Base-by-base conservation (phyloP, 768 basidiomycete species). In the Pisolithus marmoratus region DNA sequence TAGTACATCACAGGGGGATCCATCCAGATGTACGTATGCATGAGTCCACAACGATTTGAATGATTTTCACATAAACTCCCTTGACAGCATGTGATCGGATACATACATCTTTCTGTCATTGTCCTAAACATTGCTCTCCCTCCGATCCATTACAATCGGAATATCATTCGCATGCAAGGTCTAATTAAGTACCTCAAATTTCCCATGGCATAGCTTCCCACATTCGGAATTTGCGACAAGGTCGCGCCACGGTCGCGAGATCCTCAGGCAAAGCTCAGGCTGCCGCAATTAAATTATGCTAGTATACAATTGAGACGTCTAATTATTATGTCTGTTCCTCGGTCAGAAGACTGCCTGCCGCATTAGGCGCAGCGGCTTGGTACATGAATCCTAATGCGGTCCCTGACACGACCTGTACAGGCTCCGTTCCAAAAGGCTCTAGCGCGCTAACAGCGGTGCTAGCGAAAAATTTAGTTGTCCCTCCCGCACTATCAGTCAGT, bases 11-110 rank as follows among this genome's bases (percentile, higher is more conserved):
- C 26, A 23, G 3, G 23, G 43, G n/a, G 4, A 45, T 79, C 60
- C 78, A 80, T 55, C 71, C 79, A 4, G 43, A 45, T 15, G 43
- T 45, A 45, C 17, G 43, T 45, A 45, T 29, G 43, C 27, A 45
- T 27, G 17, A 7, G 40, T 41, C 7, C 11, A 5, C 7, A 26
- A 15, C 19, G 17, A n/a, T 14, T 15, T 17, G 27, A 27, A 15
- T 9, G 15, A 45, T 26, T 6, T 45, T 14, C 24, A 45, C 24
- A 23, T 6, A 19, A 9, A 15, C 17, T 0, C 7, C 23, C 42
- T 15, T 12, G 29, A 45, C 24, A 45, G 43, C 26, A 45, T 19
- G 14, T 45, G 14, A 45, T 45, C 26, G n/a, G 29, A 24, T 45
- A 17, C 43, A 1, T 45, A 17, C 43, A 1, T 15, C 17, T 26